Evolutionary conservation across 495 filamentous ascomycete species (phyloP).

Genomic region (Podospora pseudoanserina): DNA sequence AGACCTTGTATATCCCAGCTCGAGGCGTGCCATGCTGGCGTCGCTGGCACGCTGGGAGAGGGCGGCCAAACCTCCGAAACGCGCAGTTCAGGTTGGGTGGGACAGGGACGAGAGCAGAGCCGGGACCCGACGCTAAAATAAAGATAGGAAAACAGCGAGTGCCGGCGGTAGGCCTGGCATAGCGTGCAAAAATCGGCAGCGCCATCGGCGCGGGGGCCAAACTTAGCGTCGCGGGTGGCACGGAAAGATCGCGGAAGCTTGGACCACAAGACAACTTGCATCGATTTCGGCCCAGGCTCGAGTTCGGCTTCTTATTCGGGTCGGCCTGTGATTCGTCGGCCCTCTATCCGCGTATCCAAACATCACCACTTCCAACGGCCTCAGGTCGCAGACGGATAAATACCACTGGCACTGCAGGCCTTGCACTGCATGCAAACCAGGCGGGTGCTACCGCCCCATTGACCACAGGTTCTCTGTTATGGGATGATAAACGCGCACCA

Average conservation of each 20-base stretch:
- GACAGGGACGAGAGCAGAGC: neutral
- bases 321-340: neutral
- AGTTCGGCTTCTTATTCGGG: conserved; percentile 1
- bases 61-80: too few species aligned
- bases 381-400: neutral
- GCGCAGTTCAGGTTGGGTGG: too few species aligned
- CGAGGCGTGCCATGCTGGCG: conserved; percentile 23
- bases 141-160: neutral
- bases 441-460: neutral
- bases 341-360: neutral
- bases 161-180: neutral
- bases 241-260: neutral
- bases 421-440: neutral
- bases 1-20: conserved; percentile 33
- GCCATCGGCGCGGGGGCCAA: neutral
- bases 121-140: neutral
- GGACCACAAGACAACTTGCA: neutral
- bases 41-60: too few species aligned
- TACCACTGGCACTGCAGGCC: neutral
- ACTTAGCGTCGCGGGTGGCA: neutral
- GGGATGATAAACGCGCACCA: neutral
- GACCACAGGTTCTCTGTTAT: neutral
- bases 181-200: neutral
- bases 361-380: neutral
- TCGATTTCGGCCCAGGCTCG: neutral